Base-by-base conservation (phyloP, 1,284 basidiomycete species). In the Schizophyllum amplum region DNA sequence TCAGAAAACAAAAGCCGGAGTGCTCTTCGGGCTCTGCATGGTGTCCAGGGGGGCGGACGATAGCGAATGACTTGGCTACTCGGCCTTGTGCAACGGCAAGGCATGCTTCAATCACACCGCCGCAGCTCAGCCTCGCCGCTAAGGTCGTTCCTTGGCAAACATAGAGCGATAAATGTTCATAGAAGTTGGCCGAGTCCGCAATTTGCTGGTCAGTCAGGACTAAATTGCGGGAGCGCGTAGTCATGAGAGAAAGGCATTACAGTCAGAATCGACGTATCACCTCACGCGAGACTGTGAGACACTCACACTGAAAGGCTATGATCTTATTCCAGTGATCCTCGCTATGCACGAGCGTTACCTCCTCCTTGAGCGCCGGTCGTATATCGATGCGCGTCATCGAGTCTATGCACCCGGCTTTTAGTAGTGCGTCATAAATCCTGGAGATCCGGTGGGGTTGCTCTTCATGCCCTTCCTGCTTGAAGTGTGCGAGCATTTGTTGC, bases 1-100 rank as follows among this genome's bases (percentile, higher is more conserved):
- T 99, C 76, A 94, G 98, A 75, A 99, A 95, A 72, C 97, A 99
- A 72, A 99, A 99, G 0, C 97, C 97, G 92, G 98, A 98, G 66
- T 94, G 91, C 68, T 94, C 90, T 62, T 96, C 89, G 1, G 97
- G 97, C 71, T 99, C 97, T 20, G 97, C 96, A 66, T 99, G 97
- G 69, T 99, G 97, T 0, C 97, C 97, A 0, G 97, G 97, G 9
- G 97, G 97, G 23, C 97, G 83, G 33, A 99, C 93, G 62, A 99
- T 93, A 1, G 97, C 97, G 66, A 99, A 91, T 0, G 92, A 82
- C 68, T 96, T 98, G 63, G 87, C 81, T 33, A 98, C 79, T 62
- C 86, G 78, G 4, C 87, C 85, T 24, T 84, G 81, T 46, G 92
- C 94, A 24, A 99, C 95, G 1, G 92, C 87, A 17, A 94, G 76